Evolutionary conservation across 208 protist species (phyloP), one percentile per base, ranked within the genome.

Genomic region (Leishmania tropica): DNA sequence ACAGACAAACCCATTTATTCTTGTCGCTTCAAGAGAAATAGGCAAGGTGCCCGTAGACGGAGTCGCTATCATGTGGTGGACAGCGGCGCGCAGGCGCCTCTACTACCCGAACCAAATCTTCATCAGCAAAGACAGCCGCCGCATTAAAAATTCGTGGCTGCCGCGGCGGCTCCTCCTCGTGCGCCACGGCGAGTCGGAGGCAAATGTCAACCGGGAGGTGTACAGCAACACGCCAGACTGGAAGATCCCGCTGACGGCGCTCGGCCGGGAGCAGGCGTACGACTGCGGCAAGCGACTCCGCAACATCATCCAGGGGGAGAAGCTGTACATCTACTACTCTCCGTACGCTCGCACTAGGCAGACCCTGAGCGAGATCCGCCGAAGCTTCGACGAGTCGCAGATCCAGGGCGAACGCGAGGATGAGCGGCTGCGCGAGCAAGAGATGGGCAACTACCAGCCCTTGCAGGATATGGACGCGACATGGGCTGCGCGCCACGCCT

Each of bases 371-470:
- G 90, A 96, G 76, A 93, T 97, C 21, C 91, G 92, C 5, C 91
- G 90, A 77, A 94, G 89, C 81, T 82, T 97, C 28, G 78, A 84
- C 40, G 86, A 86, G 37, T 78, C 82, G 24, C 93, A 97, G 75
- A 90, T 97, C 48, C 90, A 94, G 45, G 93, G 93, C 54, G 94
- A 96, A 87, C 90, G 93, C 51, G 95, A 98, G 88, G 97, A 99
- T 65, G 96, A 98, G 87, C 90, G 96, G 31, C 81, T 99, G 83
- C 90, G 96, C 0, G 97, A 99, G 91, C 97, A 98, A 89, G 96
- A 99, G 78, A 98, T 98, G 81, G 97, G 97, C 58, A 98, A 99
- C 76, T 98, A 96, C 78, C 96, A 98, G 81, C 90, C 92, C 7
- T 81, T 95, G 74, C 81, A 88, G 1, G 76, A 86, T 60, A 96